phyloP scores from a whole-genome alignment of 371 early-diverging fungal species.

The Mortierella sp. region DNA sequence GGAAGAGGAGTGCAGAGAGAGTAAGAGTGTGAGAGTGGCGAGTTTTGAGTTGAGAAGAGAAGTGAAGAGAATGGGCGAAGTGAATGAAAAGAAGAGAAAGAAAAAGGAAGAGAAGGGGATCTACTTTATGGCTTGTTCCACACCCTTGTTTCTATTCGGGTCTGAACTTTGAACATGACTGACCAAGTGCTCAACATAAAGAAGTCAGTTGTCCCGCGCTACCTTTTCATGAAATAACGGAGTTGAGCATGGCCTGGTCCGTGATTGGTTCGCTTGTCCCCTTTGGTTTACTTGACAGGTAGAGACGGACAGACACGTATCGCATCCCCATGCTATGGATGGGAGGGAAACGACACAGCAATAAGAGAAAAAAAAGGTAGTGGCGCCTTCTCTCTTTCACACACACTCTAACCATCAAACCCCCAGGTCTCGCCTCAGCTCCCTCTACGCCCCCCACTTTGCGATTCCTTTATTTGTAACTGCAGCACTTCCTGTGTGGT shows the following conservation, averaged over 20 bases:
- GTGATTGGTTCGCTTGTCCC: neutral
- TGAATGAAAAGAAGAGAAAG: neutral
- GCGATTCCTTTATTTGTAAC: neutral
- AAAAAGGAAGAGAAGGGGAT: neutral
- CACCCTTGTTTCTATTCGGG: neutral
- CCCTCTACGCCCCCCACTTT: neutral
- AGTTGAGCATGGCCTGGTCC: neutral
- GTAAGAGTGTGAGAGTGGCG: neutral
- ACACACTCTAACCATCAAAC: too few relatives aligned
- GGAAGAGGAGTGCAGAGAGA: too few relatives aligned
- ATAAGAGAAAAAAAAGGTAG: too few relatives aligned
- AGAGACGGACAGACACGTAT: too few relatives aligned
- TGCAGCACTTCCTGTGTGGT: neutral
- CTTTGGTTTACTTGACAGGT: neutral
- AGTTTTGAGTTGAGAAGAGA: too few relatives aligned
- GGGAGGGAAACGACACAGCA: too few relatives aligned
- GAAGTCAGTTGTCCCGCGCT: too few relatives aligned
- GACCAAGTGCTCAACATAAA: neutral
- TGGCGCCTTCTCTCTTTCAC: too few relatives aligned
- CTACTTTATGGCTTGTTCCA: neutral
- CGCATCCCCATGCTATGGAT: too few relatives aligned
- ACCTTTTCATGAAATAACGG: neutral
- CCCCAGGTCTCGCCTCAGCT: too few relatives aligned
- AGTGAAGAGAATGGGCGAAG: neutral
- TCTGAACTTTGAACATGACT: neutral